A percentile compares a stretch with the other conserved stretches of the same genome.
Conservation (phyloP, 106 monocot genomes). For the Acorus gramineus region DNA sequence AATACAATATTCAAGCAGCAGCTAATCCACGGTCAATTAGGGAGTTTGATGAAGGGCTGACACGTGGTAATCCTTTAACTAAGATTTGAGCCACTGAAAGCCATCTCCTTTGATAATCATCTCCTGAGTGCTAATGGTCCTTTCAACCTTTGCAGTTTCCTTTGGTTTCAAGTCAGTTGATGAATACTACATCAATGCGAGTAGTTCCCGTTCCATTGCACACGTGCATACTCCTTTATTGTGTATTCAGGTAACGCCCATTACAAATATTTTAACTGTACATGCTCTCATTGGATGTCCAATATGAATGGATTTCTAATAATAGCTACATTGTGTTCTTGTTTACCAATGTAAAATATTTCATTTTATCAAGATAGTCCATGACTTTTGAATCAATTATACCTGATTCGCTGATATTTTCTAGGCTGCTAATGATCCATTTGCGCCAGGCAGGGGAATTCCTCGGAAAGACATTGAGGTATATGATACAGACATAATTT, state of each 20-base stretch:
- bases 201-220: slow-evolving; percentile 66
- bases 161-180: slow-evolving; percentile 94
- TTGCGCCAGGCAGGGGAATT: slow-evolving; percentile 81
- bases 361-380: neutral
- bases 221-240: slow-evolving; percentile 68
- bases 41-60: slow-evolving; percentile 92
- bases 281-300: too few relatives aligned
- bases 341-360: neutral
- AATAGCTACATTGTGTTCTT: neutral
- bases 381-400: too few relatives aligned
- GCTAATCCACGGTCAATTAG: slow-evolving; percentile 75
- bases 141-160: slow-evolving; percentile 44
- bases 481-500: neutral
- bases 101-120: neutral
- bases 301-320: neutral
- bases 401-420: neutral
- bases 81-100: neutral
- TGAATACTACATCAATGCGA: slow-evolving; percentile 89
- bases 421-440: slow-evolving; percentile 79
- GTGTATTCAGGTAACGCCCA: slow-evolving; percentile 78
- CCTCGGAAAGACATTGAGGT: slow-evolving; percentile 77
- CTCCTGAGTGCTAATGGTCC: neutral
- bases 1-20: slow-evolving; percentile 71
- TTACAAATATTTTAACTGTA: neutral
- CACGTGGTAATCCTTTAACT: slow-evolving; percentile 47